Conservation (phyloP, 1,139 yeast genomes). For the Pichia sp. region DNA sequence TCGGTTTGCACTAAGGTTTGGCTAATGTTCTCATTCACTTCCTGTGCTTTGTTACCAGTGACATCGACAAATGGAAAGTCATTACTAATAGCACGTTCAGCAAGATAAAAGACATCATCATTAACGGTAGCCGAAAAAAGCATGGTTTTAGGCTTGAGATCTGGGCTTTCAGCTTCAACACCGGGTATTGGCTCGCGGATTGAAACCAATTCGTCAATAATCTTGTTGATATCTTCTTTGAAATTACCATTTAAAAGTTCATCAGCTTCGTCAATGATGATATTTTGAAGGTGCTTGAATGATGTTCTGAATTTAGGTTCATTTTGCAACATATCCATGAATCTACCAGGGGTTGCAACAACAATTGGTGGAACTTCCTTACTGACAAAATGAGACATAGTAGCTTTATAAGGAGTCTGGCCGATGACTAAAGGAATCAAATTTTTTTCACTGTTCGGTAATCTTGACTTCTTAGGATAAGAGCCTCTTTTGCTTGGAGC, state of each 20-base stretch:
- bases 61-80: conserved; percentile 70
- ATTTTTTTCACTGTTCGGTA: conserved; percentile 1
- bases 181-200: conserved; percentile 34
- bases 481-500: background rate
- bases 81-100: conserved; percentile 59
- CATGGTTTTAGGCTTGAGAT: conserved; percentile 46
- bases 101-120: conserved; percentile 59
- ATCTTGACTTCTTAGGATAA: conserved; percentile 5
- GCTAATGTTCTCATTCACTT: conserved; percentile 61
- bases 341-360: conserved; percentile 90
- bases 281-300: conserved; percentile 53
- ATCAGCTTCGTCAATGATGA: conserved; percentile 89
- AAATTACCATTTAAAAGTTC: conserved; percentile 76
- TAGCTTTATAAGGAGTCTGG: conserved; percentile 21
- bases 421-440: conserved; percentile 22
- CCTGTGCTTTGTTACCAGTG: conserved; percentile 63
- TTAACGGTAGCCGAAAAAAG: conserved; percentile 89
- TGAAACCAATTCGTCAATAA: conserved; percentile 45
- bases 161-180: conserved; percentile 17
- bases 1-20: conserved; percentile 57
- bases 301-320: conserved; percentile 42
- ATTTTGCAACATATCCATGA: conserved; percentile 54
- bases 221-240: conserved; percentile 54
- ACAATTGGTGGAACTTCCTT: conserved; percentile 42
- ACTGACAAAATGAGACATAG: conserved; percentile 21